Conservation (phyloP, 352 stramenopile species). For the Phytophthora ohioensis region DNA sequence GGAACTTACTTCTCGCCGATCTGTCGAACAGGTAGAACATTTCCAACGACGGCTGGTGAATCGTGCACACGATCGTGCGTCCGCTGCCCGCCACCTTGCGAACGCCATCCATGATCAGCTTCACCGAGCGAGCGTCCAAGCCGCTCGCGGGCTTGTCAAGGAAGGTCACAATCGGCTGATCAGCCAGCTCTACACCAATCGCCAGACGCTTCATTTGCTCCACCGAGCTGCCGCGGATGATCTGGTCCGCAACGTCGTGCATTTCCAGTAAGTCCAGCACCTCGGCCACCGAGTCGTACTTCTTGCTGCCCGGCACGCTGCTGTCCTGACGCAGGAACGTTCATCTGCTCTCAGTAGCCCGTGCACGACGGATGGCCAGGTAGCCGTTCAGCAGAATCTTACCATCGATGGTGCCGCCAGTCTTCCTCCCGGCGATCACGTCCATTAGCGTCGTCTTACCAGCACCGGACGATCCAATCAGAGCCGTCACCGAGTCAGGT, state of each 20-base stretch:
- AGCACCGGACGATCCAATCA: conserved; percentile 85
- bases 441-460: conserved; percentile 92
- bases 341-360: conserved; percentile 84
- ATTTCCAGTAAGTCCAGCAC: too few species aligned
- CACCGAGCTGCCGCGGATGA: too few species aligned
- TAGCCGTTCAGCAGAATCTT: conserved; percentile 36
- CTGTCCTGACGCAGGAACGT: conserved; percentile 74
- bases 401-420: too few species aligned
- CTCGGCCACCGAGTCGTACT: conserved; percentile 12
- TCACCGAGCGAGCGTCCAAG: conserved; percentile 71
- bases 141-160: conserved; percentile 74
- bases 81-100: conserved; percentile 76
- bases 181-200: too few species aligned
- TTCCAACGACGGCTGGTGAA: conserved; percentile 72
- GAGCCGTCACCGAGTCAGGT: conserved; percentile 78
- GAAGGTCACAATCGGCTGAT: conserved; percentile 40
- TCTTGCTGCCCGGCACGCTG: conserved; percentile 31
- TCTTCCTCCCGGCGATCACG: conserved; percentile 40
- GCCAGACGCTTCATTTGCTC: too few species aligned
- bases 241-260: too few species aligned
- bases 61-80: conserved; percentile 52
- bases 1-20: conserved; percentile 46
- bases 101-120: conserved; percentile 79
- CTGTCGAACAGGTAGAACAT: conserved; percentile 88
- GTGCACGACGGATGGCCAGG: conserved; percentile 57